Evolutionary conservation across 208 protist species (phyloP), one percentile per base, ranked within the genome.

Genomic region (Leishmania guyanensis): DNA sequence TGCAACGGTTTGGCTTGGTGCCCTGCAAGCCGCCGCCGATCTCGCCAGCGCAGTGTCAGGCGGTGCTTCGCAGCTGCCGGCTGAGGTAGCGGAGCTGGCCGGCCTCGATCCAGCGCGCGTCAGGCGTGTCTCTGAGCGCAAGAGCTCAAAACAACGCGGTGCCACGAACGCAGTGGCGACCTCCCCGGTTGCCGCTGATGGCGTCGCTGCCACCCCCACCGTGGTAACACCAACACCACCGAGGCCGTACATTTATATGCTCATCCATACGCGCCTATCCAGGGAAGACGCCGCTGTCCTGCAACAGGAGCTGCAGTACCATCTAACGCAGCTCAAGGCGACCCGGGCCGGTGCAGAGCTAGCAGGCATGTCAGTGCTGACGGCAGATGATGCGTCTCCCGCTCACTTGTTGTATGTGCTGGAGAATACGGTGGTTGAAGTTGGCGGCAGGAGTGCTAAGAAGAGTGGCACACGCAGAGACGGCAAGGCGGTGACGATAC

Each of bases 251-350:
- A 29, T 88, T 0, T 84, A 80, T 43, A 17, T 88, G 9, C 72
- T 88, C 9, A 78, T 88, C 20, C 84, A 84, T 48, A 84, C 84
- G 20, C 75, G 56, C 36, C 66, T 84, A 1, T 83, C 79, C 20
- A 51, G 33, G 0, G 56, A 70, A 29, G 84, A 88, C 46, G 84
- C 77, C 4, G 77, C 60, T 78, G 80, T 88, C 12, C 68, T 88
- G 29, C 80, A 82, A 70, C 78, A 76, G 2, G 79, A 88, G 53
- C 54, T 88, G 53, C 46, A 83, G 6, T 80, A 84, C 58, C 81
- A 79, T 4, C 65, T 75, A 36, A 2, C 53, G 60, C 72, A 82
- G 77, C 82, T 86, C n/a, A 56, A 80, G 74, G 5, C 36, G 2
- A 80, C 82, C 8, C 73, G 70, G 14, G 82, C 82, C 14, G 82